These are phyloP conservation scores for Plasmodium falciparum DNA, from an alignment of 169 alveolate genomes.

Conservation along the genomic window DNA sequence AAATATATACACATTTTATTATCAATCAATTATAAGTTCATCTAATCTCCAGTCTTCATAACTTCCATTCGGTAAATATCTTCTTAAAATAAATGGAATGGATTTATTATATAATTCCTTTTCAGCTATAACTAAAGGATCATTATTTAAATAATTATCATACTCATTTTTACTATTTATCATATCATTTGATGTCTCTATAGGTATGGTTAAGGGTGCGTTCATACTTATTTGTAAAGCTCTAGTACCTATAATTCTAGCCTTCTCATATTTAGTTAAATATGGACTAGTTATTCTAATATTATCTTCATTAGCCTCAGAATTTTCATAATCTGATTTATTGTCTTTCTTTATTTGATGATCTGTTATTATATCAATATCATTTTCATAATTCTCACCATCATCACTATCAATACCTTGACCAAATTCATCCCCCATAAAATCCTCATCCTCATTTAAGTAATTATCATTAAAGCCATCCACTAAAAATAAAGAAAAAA, in stretches of 20 bases:
- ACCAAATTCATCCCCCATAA: constrained; percentile 84
- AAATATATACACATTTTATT: too few relatives aligned
- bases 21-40: constrained; percentile 93
- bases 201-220: constrained; percentile 97
- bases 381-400: constrained; percentile 86
- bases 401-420: constrained; percentile 87
- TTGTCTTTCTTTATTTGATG: constrained; percentile 78
- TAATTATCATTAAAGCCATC: constrained; percentile 52
- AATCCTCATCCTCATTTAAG: constrained; percentile 71
- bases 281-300: constrained; percentile 93
- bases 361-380: constrained; percentile 84
- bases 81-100: constrained; percentile 98
- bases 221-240: constrained; percentile 98
- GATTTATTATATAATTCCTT: constrained; percentile 97
- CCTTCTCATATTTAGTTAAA: constrained; percentile 99
- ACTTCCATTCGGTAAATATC: constrained; percentile 99
- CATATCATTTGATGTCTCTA: constrained; percentile 83
- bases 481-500: constrained; percentile 26
- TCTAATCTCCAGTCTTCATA: constrained; percentile 98
- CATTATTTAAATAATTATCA: constrained; percentile 93
- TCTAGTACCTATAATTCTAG: constrained; percentile 99
- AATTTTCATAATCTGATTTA: constrained; percentile 85
- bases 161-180: constrained; percentile 84
- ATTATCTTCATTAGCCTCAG: constrained; percentile 83
- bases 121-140: constrained; percentile 98